Evolutionary conservation across 306 rosid species (phyloP), one percentile per base, ranked within the genome.

Genomic region (Alnus rubra): DNA sequence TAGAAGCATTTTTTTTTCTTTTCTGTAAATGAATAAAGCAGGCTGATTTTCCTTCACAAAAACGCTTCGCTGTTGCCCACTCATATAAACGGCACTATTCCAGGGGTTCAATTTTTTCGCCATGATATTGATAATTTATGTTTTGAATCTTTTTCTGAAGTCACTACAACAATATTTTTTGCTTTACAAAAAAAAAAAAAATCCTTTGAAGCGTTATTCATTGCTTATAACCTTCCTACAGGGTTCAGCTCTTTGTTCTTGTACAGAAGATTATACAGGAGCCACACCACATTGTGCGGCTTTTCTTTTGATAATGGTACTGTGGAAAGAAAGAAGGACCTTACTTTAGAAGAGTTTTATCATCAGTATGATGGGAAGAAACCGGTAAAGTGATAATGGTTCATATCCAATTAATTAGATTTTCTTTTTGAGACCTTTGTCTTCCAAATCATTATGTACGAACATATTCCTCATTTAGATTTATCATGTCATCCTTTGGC

Each of bases 221-320:
- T 73, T 76, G 55, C 6, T 50, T 33, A 48, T 72, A 23, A 14
- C 75, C 64, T 72, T 77, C n/a, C 54, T 84, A 82, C 92, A 95
- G 99, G 98, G 81, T 93, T 93, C 92, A 82, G 80, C 80, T 95
- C 99, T 30, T 75, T 91, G 79, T 91, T 85, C 84, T 76, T 95
- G 83, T 93, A 91, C 83, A 83, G 97, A 87, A 91, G 99, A 78
- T 87, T 93, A 78, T 95, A 95, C 77, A 84, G 97, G 82, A 82
- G 96, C 80, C 88, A 87, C 78, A 89, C 96, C 75, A 82, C 91
- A 81, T 89, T 95, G 92, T 87, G 82, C 78, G 76, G 89, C 28
- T 95, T 91, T 86, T 76, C 83, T 79, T 80, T 88, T 71, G 98
- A 91, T 47, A 75, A 74, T 44, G 98, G 98, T 69, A 92, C 88